These are phyloP conservation scores for Cladobotryum protrusum DNA, from an alignment of 2,329 filamentous ascomycete species.

Conservation along the genomic window DNA sequence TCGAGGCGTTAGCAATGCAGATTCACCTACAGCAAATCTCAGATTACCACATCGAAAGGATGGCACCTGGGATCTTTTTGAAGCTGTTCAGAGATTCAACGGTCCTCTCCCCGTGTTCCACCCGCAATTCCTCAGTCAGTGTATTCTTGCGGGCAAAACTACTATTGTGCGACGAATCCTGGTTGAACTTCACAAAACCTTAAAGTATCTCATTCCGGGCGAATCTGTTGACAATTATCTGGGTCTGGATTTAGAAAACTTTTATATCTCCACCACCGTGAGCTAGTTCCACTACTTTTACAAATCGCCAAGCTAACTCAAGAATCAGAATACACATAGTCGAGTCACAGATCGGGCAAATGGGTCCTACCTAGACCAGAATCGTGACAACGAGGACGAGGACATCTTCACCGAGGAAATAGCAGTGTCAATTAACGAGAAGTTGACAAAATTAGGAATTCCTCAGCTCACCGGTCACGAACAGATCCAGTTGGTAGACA, in stretches of 20 bases:
- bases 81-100: conserved; percentile 77
- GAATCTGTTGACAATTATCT: conserved; percentile 76
- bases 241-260: conserved; percentile 56
- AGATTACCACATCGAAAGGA: conserved; percentile 42
- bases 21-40: conserved; percentile 50
- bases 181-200: conserved; percentile 61
- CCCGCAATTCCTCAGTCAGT: conserved; percentile 83
- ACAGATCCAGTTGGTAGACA: conserved; percentile 78
- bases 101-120: conserved; percentile 86
- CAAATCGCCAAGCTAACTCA: not conserved
- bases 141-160: conserved; percentile 74
- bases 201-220: conserved; percentile 79
- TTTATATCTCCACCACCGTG: conserved; percentile 35
- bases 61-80: conserved; percentile 64
- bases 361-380: not conserved
- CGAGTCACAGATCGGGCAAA: not conserved
- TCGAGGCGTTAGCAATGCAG: conserved; percentile 61
- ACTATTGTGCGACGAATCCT: conserved; percentile 66
- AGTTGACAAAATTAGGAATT: conserved; percentile 66
- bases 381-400: not conserved
- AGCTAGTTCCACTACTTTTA: not conserved
- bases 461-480: conserved; percentile 77
- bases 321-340: not conserved
- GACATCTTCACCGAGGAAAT: conserved; percentile 65
- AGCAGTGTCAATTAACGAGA: conserved; percentile 66